Evolutionary conservation across 2,329 filamentous ascomycete genomes (phyloP), one percentile per base, ranked within the genome.

Genomic region (Fusarium foetens): DNA sequence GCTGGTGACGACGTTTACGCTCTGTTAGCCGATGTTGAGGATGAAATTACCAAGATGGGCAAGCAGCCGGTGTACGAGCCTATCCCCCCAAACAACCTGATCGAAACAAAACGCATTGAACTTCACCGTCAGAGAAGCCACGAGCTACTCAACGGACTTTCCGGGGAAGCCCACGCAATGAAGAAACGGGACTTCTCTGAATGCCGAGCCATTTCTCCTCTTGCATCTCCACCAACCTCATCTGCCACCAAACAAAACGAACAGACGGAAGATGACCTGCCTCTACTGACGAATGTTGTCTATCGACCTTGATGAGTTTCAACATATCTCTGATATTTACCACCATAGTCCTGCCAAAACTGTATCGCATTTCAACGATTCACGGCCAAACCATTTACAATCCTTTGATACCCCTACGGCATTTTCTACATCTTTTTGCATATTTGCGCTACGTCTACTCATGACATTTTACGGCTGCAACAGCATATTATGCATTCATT

Each of bases 1-100:
- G 90, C 90, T 27, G 90, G 90, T 65, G 88, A 89, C 66, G 90
- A 92, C 51, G 87, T 93, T 13, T 92, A 90, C 71, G 87, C 88
- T 5, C 84, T 93, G 4, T 83, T 93, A 43, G 89, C 88, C 3
- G 91, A 93, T 71, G 91, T 93, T 19, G 90, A 93, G 79, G 77
- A 80, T 49, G 81, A 83, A 54, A 81, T 82, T 57, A 79, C 77
- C 57, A 81, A 79, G 63, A 81, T 84, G 77, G 78, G 78, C 71
- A 74, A 66, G 49, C 70, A 71, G 31, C 66, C 38, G 33, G 55
- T 42, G n/a, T 49, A 49, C 17, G 72, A 76, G 13, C 53, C 60
- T 6, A 19, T 35, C 10, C 46, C 65, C 14, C 36, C 46, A 5
- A 43, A 48, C 52, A 69, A 63, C 35, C 58, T 69, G 48, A 52